A percentile compares a stretch with the other conserved stretches of the same genome.
Evolutionary conservation across 116 monocot genomes (phyloP).

Genomic region (Trichopus zeylanicus): DNA sequence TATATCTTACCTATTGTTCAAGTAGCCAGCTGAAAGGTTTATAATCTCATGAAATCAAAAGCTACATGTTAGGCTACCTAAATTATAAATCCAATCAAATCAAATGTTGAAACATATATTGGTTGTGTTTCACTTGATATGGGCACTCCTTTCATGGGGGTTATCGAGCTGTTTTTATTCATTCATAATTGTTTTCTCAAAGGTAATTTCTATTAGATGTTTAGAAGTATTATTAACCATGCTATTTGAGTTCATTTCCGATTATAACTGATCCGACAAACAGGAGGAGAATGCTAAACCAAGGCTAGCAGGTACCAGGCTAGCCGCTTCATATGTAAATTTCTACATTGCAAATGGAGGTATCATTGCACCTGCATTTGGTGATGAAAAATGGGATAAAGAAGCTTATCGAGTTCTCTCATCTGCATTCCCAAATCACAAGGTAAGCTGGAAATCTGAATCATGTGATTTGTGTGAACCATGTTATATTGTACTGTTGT

Average conservation of each 20-base stretch:
- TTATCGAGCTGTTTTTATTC: no score
- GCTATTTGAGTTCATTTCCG: neutral
- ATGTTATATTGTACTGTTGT: no score
- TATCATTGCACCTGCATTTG: conserved; percentile 81
- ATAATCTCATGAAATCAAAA: no score
- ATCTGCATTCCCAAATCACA: conserved; percentile 53
- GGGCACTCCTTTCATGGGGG: no score
- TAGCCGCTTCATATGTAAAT: conserved; percentile 91
- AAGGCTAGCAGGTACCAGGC: conserved; percentile 63
- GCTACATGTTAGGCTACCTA: no score
- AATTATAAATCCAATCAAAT: no score
- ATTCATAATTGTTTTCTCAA: no score
- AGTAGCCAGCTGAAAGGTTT: no score
- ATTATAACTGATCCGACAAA: neutral
- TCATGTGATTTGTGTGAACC: no score
- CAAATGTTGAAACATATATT: no score
- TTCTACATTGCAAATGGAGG: conserved; percentile 96
- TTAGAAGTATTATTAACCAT: neutral
- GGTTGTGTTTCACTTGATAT: no score
- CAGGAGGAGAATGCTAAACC: conserved; percentile 49
- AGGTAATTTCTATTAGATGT: neutral
- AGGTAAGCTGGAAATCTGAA: conserved; percentile 26
- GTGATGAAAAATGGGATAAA: conserved; percentile 65
- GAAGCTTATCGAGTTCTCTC: conserved; percentile 63
- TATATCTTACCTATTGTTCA: no score